Base-by-base conservation (phyloP, 108 stramenopile genomes). In the Nitzschia putrida region DNA sequence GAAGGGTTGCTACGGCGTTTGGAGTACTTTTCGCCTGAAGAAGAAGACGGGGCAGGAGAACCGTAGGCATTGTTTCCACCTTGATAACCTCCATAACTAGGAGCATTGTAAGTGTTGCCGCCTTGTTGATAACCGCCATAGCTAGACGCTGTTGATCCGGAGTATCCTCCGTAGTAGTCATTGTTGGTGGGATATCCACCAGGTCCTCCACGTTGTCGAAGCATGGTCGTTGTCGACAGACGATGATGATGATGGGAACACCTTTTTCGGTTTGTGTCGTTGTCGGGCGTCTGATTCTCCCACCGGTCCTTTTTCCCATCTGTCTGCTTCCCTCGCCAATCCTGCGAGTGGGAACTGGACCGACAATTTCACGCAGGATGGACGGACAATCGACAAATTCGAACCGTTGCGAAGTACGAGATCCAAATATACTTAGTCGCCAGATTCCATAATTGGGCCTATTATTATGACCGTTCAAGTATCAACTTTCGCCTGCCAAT, bases 121-220 rank as follows among this genome's bases (percentile, higher is more conserved):
- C 45, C 23, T 24, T 22, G 34, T 23, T 51, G 37, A 37, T 66
- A 54, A 8, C 66, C 66, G 7, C 66, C 66, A 53, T 53, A 39
- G 37, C 37, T 21, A 3, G n/a, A 3, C 8, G 12, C 38, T 9
- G 41, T 3, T 10, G 13, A 2, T 41, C 58, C 58, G 1, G 43
- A 41, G 44, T 20, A 23, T n/a, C 44, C 43, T 44, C 44, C 61
- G 1, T 43, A 41, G 23, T 63, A 63, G 3, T 38, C n/a, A 25
- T 20, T 47, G 23, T 47, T 9, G 44, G 20, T 45, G 16, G 56
- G 26, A 21, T 16, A 14, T 16, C 18, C 21, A 22, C 16, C 3
- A 9, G 44, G 44, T 44, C 61, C 24, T 12, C 43, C 44, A 63
- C 61, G 61, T 63, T 63, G 61, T 45, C 61, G 61, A 41, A 63